Base-by-base conservation (phyloP, 2,329 filamentous ascomycete genomes). In the Trichoderma sp. region DNA sequence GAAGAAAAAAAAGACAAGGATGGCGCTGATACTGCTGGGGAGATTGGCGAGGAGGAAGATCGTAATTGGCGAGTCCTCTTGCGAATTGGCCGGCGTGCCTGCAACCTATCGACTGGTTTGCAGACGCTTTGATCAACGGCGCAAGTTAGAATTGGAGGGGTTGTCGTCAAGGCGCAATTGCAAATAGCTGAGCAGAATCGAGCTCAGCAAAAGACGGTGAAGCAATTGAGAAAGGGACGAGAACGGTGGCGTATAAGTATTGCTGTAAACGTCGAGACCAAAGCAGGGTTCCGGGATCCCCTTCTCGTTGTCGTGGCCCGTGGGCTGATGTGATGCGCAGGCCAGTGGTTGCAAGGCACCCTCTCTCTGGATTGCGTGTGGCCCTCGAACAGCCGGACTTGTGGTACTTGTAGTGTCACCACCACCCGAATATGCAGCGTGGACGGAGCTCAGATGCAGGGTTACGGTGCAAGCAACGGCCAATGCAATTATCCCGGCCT, bases 311-410 rank as follows among this genome's bases (percentile, higher is more conserved):
- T 32, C 47, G 47, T 43, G 65, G 53, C 36, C 55, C 36, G 53
- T 68, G 55, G 65, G 65, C 65, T 68, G 36, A 68, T 58, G 65
- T 30, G 65, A 68, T 68, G 65, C 53, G 65, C 65, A 59, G 65
- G 53, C 53, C 53, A 11, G 65, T 30, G 65, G 26, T 68, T 68
- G 32, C 47, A 65, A 65, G 26, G 62, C 62, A 23, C 57, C 57
- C 57, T 59, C 57, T 23, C 53, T 12, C 57, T 59, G 57, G 57
- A 30, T 34, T 53, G 47, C 47, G 47, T 53, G 47, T 53, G 20
- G 47, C 47, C 43, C n/a, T 23, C 0, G 47, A 53, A 20, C 47
- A 53, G 47, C 47, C 47, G 47, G 47, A 23, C 20, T 23, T n/a
- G 58, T 36, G 32, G 58, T 23, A 61, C 58, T 59, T 43, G 59